phyloP scores from a whole-genome alignment of 2,329 filamentous ascomycete species.

The Emericellopsis cladophorae region DNA sequence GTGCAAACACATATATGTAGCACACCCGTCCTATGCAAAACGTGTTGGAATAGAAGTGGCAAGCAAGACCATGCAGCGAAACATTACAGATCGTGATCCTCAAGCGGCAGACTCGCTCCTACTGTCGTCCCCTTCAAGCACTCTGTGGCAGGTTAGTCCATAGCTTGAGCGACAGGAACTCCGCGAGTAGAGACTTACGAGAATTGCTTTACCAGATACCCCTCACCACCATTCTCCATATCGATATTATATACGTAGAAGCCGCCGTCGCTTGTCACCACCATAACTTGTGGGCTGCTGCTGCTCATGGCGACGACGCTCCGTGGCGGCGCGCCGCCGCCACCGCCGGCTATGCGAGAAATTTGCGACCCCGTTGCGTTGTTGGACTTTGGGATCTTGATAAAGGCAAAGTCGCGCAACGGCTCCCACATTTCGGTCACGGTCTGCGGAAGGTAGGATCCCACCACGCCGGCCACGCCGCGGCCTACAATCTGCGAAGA shows the following conservation, averaged over 20 bases:
- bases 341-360: slow-evolving; percentile 8
- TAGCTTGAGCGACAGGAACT: neutral
- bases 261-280: slow-evolving; percentile 88
- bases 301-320: slow-evolving; percentile 98
- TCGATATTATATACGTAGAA: slow-evolving; percentile 96
- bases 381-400: slow-evolving; percentile 66
- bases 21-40: too few species aligned
- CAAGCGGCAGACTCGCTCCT: slow-evolving; percentile 28
- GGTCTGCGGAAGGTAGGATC: slow-evolving; percentile 82
- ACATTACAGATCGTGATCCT: neutral
- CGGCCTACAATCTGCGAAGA: slow-evolving; percentile 91
- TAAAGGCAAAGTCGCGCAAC: slow-evolving; percentile 86
- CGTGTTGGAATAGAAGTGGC: too few species aligned
- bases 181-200: slow-evolving; percentile 49
- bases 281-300: slow-evolving; percentile 92
- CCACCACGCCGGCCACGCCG: slow-evolving; percentile 76
- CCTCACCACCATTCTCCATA: slow-evolving; percentile 87
- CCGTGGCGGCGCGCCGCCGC: slow-evolving; percentile 39
- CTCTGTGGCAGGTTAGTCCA: slow-evolving; percentile 17
- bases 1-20: too few species aligned
- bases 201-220: slow-evolving; percentile 80
- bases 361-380: slow-evolving; percentile 4
- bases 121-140: slow-evolving; percentile 38
- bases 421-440: slow-evolving; percentile 99
- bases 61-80: too few species aligned